Evolutionary conservation across 768 basidiomycete genomes (phyloP), one percentile per base, ranked within the genome.

Genomic region (Leccinum arenicola): DNA sequence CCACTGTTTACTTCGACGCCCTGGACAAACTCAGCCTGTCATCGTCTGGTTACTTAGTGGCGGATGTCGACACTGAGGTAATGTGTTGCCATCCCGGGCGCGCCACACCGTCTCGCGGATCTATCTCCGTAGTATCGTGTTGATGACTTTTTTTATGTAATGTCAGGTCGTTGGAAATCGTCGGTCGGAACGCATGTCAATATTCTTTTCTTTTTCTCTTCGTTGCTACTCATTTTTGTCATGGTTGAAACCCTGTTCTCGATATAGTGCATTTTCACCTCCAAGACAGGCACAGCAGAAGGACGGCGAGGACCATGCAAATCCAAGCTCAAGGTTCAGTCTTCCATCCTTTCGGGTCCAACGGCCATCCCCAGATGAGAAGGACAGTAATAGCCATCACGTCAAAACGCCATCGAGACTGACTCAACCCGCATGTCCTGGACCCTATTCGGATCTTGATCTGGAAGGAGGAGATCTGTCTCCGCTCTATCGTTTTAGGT

Each of bases 1-100:
- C 45, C 27, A 71, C 69, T 0, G 33, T 71, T n/a, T 69, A 71
- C 56, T 71, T 67, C 56, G 63, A 67, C 25, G 63, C 67, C 19
- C 6, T 71, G 33, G 69, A 69, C 12, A 54, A 57, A 17, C 15
- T 64, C 12, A 56, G 58, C 53, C 12, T 27, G 6, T 19, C n/a
- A 9, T 61, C 58, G 8, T 55, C 23, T 47, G 58, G 59, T 1
- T 54, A 23, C 50, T 58, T 55, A 33, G 31, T 56, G 27, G 51
- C 52, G 25, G 57, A 54, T 38, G 45, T 52, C 23, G 56, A 62
- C 45, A 23, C 38, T 43, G 57, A 61, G 60, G 66, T 60, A 61
- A 64, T 47, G 23, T 17, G 27, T 15, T 38, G 23, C 38, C 35
- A 36, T 23, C 57, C 58, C 53, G 50, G 15, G 50, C 35, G 40